Evolutionary conservation across 148 eudicot genomes (phyloP).

Genomic region (Dianthus caryophyllus): DNA sequence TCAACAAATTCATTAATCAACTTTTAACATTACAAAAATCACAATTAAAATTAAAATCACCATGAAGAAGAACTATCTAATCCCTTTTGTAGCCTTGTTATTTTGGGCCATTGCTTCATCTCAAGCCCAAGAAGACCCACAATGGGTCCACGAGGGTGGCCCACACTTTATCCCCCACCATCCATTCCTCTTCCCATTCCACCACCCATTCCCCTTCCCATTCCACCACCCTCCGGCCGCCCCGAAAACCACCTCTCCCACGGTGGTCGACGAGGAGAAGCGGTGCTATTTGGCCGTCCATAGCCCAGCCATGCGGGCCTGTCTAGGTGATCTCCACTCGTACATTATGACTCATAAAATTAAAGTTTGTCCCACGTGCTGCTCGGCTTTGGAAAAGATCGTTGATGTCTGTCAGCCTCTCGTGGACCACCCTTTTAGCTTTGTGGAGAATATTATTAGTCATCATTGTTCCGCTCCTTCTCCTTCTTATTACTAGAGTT

Average conservation of each 20-base stretch:
- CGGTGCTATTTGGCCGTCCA: slow-evolving; percentile 6
- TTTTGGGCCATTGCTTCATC: neutral
- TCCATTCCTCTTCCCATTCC: neutral
- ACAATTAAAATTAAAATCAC: neutral
- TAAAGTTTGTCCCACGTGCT: slow-evolving; percentile 1
- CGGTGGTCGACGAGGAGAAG: neutral
- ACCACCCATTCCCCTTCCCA: neutral
- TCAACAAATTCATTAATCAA: neutral
- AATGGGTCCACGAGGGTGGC: neutral
- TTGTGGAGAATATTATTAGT: neutral
- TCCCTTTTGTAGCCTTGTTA: neutral
- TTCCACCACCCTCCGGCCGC: neutral
- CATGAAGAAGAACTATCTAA: neutral
- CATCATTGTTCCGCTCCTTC: slow-evolving; percentile 10
- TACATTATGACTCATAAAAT: neutral
- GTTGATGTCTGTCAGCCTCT: neutral
- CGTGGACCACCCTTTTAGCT: neutral
- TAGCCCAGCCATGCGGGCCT: neutral
- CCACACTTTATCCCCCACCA: neutral
- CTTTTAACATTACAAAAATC: neutral
- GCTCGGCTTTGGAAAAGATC: neutral
- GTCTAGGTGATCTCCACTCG: neutral
- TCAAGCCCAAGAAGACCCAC: neutral
- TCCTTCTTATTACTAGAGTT: neutral
- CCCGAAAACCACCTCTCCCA: neutral